Evolutionary conservation across 768 basidiomycete species (phyloP), one percentile per base, ranked within the genome.

Genomic region (Mycena leptocephala): DNA sequence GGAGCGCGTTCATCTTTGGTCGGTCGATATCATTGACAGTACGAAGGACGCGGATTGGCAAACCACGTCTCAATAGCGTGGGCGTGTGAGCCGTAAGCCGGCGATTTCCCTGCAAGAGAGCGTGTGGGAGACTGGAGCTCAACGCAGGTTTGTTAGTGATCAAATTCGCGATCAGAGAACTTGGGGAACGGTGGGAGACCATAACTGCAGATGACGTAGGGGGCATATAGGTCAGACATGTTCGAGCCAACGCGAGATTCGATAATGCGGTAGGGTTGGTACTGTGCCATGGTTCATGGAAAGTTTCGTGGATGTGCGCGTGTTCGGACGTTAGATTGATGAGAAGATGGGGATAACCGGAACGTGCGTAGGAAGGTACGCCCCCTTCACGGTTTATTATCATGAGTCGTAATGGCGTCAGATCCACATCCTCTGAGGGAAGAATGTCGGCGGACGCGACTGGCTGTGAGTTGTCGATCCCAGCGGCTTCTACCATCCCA

Each of bases 141-240:
- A 98, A 93, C 10, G 96, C 97, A 3, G 98, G 98, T 82, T 97
- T 98, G 84, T 99, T 99, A 37, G 98, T 99, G 82, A 99, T 97
- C 32, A 99, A 90, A 85, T 99, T 99, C 58, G 93, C 98, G 80
- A 99, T 99, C 76, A 99, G 92, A 3, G 96, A 96, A 75, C 96
- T 96, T 0, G 97, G 95, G 1, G 97, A 98, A 63, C 97, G 96
- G 86, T 99, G 98, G 18, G 97, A 98, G 62, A 99, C 98, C 93
- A 99, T 95, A 78, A 99, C 89, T 16, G 97, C 98, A 20, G 97
- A 98, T 2, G 98, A 96, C 3, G 95, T 91, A 9, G 95, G 91
- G 1, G 98, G 98, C 95, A 99, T 98, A 84, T 96, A 95, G 2
- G 90, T 87, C 48, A 99, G 90, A 83, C 98, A 99, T 43, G 92